Percentiles rank a stretch among this genome's conserved stretches.
Evolutionary conservation across 2,329 filamentous ascomycete genomes (phyloP).

Genomic region (Pseudogymnoascus sp.): DNA sequence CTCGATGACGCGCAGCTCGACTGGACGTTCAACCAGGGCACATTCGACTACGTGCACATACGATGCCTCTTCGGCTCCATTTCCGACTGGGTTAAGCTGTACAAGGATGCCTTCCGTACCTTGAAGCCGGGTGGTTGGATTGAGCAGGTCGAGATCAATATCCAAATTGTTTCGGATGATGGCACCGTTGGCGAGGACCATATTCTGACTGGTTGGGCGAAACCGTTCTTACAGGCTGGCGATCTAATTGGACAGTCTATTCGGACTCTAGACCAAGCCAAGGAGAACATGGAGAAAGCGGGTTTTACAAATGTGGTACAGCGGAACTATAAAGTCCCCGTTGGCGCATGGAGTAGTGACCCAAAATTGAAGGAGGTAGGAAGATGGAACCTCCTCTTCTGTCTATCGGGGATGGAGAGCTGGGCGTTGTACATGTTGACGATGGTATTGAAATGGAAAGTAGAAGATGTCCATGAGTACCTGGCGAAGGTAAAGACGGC

Average conservation of each 20-base stretch:
- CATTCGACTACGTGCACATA: slow-evolving; percentile 32
- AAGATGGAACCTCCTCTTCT: slow-evolving; percentile 5
- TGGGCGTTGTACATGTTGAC: slow-evolving; percentile 1
- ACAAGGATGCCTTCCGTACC: slow-evolving; percentile 3
- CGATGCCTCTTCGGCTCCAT: slow-evolving; percentile 33
- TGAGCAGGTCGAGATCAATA: slow-evolving; percentile 15
- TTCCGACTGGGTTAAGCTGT: slow-evolving; percentile 23
- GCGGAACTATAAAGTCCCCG: slow-evolving; percentile 16
- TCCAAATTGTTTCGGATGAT: slow-evolving; percentile 10
- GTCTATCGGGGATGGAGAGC: background rate
- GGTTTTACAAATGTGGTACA: slow-evolving; percentile 20
- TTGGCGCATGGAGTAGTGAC: slow-evolving; percentile 14
- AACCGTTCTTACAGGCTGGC: slow-evolving; percentile 32
- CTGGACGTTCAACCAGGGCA: slow-evolving; percentile 22
- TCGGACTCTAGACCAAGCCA: slow-evolving; percentile 13
- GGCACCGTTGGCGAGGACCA: slow-evolving; percentile 6
- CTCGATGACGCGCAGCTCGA: slow-evolving; percentile 30
- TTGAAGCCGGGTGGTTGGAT: slow-evolving; percentile 17
- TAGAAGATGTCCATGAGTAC: background rate
- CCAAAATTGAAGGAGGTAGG: slow-evolving; percentile 8
- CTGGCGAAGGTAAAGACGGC: background rate
- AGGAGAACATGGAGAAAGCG: slow-evolving; percentile 23
- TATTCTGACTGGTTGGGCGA: background rate
- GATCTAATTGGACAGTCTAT: slow-evolving; percentile 25
- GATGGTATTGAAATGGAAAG: background rate